Base-by-base conservation (phyloP, 192 early-diverging fungal genomes). In the Backusella westeae region DNA sequence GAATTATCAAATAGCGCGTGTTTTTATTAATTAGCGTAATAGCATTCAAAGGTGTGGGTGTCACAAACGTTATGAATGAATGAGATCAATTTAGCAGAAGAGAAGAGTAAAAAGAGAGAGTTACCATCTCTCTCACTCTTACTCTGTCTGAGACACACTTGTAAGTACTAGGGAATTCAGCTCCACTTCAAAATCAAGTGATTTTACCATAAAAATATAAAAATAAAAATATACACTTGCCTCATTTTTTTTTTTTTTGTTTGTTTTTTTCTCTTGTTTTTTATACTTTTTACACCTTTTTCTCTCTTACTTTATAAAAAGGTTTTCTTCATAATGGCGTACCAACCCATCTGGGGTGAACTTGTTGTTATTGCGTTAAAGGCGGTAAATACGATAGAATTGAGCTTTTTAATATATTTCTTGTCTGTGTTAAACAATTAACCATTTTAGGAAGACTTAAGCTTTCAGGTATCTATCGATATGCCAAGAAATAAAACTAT, bases 321-420 rank as follows among this genome's bases (percentile, higher is more conserved):
- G 14, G 17, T 38, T 14, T 15, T 39, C 23, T 72, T 26, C 38
- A 49, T 44, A 44, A 68, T 68, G 67, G 29, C 67, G 6, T 34
- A 68, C n/a, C 29, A 35, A 34, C 70, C 39, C 38, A 75, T 75
- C 17, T 34, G 76, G 34, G 82, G 82, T 32, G 82, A 83, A 56
- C 66, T 83, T 34, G 82, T 79, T 0, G 75, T 83, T 0, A 71
- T 83, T 46, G 82, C 82, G 39, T 44, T 83, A 44, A 83, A 80
- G 68, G 82, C 71, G 15, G 82, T 83, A 83, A 83, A 65, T 66
- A 8, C 34, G 32, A 74, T 14, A 19, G 6, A 23, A 53, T 69
- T 42, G 38, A 19, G 3, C 52, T 59, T 29, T 77, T 59, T 59
- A 26, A 10, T 10, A 46, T 41, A 46, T 36, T 41, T 69, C 44